A percentile compares a stretch with the other conserved stretches of the same genome.
phyloP scores from a whole-genome alignment of 371 early-diverging fungal species.

The Circinella minor region DNA sequence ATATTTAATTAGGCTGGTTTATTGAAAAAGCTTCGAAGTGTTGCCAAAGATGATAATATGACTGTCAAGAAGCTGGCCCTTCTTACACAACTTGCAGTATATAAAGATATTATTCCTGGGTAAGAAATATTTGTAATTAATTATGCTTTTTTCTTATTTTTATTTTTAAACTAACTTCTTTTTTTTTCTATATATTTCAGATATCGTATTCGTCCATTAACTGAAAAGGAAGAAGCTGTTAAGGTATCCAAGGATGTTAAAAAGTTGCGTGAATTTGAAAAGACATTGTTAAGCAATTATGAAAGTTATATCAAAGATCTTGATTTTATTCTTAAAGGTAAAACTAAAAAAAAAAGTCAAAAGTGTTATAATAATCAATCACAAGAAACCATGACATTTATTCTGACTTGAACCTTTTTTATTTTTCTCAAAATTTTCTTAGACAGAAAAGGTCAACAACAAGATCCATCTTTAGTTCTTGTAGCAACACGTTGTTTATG shows the following conservation, averaged over 20 bases:
- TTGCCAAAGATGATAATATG: slow-evolving; percentile 59
- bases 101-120: slow-evolving; percentile 93
- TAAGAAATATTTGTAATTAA: slow-evolving; percentile 18
- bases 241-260: slow-evolving; percentile 90
- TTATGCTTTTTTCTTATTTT: too few species aligned
- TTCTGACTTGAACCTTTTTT: background rate
- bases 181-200: slow-evolving; percentile 18
- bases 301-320: slow-evolving; percentile 82
- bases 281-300: slow-evolving; percentile 79
- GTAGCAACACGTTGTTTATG: slow-evolving; percentile 78
- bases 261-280: slow-evolving; percentile 85
- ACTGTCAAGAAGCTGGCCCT: slow-evolving; percentile 75
- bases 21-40: slow-evolving; percentile 65
- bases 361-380: too few species aligned
- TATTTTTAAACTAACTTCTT: background rate
- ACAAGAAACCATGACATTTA: too few species aligned
- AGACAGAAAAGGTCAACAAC: slow-evolving; percentile 31
- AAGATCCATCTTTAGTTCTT: slow-evolving; percentile 48
- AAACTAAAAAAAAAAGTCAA: slow-evolving; percentile 5
- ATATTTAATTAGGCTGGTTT: slow-evolving; percentile 13
- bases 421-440: background rate
- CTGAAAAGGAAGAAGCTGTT: slow-evolving; percentile 75
- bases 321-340: slow-evolving; percentile 40
- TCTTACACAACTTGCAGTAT: slow-evolving; percentile 88
- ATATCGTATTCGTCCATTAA: slow-evolving; percentile 89